A percentile compares a stretch with the other conserved stretches of the same genome.
Evolutionary conservation across 2,329 filamentous ascomycete genomes (phyloP).

Genomic region (Ophiocordyceps polyrhachis-furcata): DNA sequence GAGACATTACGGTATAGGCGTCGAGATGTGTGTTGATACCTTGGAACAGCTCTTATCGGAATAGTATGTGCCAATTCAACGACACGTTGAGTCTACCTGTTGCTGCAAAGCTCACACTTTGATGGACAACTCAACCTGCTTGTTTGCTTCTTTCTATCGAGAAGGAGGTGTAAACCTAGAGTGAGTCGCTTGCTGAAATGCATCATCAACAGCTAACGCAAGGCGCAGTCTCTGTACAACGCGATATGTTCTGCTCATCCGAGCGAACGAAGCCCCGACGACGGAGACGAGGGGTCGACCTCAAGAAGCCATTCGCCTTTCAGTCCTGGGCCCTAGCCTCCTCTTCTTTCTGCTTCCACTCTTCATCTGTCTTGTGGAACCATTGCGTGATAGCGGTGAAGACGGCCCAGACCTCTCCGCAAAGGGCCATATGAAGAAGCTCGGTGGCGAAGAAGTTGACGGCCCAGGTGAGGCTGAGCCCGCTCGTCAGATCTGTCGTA

Average conservation of each 20-base stretch:
- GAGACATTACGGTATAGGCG: not conserved
- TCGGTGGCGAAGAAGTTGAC: conserved; percentile 28
- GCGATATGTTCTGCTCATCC: too few relatives aligned
- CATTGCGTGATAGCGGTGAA: conserved; percentile 19
- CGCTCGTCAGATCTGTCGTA: conserved; percentile 15
- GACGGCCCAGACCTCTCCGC: conserved; percentile 25
- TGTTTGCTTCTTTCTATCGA: too few relatives aligned
- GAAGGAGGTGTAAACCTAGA: too few relatives aligned
- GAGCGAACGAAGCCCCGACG: not conserved
- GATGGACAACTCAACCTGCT: too few relatives aligned
- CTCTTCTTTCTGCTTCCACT: conserved; percentile 19
- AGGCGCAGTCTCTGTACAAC: not conserved
- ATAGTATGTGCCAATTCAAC: not conserved
- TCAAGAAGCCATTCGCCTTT: not conserved
- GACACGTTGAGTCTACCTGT: too few relatives aligned
- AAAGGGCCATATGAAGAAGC: conserved; percentile 23
- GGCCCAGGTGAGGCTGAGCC: conserved; percentile 19
- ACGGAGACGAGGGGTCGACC: not conserved
- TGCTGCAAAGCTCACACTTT: too few relatives aligned
- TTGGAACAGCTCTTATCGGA: not conserved
- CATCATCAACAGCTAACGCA: too few relatives aligned
- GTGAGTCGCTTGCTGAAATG: too few relatives aligned
- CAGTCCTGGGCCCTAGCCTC: not conserved
- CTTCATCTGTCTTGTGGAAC: conserved; percentile 23
- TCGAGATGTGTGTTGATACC: not conserved